These are phyloP conservation scores for Porcisia hertigi DNA, from an alignment of 208 protist species.

Conservation along the genomic window DNA sequence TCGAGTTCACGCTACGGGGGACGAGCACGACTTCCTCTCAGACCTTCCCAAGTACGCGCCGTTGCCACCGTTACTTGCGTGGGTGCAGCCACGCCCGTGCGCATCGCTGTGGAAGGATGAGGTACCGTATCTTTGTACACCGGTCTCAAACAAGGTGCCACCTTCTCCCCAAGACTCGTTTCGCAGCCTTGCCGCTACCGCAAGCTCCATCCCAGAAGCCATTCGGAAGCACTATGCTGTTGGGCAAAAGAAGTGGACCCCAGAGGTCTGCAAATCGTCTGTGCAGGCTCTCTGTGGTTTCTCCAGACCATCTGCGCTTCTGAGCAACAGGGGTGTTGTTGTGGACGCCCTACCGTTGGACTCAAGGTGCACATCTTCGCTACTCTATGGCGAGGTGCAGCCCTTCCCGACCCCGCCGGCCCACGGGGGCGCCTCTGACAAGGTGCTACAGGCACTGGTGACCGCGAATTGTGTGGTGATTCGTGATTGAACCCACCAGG, in stretches of 20 bases:
- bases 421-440: neutral
- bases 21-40: constrained; percentile 10
- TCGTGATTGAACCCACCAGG: neutral
- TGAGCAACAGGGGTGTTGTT: neutral
- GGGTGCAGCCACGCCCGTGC: constrained; percentile 5
- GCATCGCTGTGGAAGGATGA: neutral
- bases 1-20: neutral
- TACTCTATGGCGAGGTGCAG: neutral
- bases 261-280: neutral
- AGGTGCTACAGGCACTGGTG: neutral
- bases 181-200: constrained; percentile 3
- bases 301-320: neutral
- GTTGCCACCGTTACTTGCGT: constrained; percentile 40
- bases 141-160: neutral
- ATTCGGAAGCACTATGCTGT: constrained; percentile 1
- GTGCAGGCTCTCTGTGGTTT: neutral
- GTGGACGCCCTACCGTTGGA: neutral
- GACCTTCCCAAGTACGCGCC: constrained; percentile 37
- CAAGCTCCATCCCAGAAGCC: constrained; percentile 1
- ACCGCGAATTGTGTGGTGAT: constrained; percentile 6
- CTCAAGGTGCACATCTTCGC: neutral
- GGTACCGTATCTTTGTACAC: neutral
- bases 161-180: constrained; percentile 5
- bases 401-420: neutral
- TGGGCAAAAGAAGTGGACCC: neutral